Conservation (phyloP, 2,329 filamentous ascomycete species). For the Metarhizium anisopliae region DNA sequence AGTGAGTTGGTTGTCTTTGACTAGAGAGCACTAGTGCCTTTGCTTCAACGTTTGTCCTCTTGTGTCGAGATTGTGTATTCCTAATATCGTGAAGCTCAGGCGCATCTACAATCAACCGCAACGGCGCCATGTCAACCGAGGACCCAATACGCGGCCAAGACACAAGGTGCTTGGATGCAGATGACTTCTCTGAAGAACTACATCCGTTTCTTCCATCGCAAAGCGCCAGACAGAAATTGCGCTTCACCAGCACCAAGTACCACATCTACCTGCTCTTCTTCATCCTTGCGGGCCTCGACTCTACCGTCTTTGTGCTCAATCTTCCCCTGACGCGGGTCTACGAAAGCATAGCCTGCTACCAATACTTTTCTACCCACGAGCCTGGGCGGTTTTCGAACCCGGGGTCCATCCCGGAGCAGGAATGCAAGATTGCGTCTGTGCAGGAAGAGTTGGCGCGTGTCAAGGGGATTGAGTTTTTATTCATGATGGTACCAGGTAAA, state of each 20-base stretch:
- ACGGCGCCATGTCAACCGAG: neutral
- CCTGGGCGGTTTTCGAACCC: neutral
- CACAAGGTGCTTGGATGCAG: neutral
- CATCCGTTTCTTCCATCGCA: neutral
- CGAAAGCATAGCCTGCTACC: slow-evolving; percentile 4
- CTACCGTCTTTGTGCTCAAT: slow-evolving; percentile 1
- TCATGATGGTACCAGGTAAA: slow-evolving; percentile 1
- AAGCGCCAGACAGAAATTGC: neutral
- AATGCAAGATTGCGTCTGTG: neutral
- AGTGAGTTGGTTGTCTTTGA: no score
- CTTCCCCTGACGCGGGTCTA: slow-evolving; percentile 1
- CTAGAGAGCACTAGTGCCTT: no score
- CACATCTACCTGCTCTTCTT: neutral
- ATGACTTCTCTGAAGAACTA: neutral
- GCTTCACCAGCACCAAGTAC: neutral
- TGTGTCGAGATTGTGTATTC: no score
- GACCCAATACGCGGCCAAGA: neutral
- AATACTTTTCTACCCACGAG: neutral
- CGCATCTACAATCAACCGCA: neutral
- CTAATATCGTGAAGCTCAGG: neutral
- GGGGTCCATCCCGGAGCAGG: neutral
- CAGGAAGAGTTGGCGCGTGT: slow-evolving; percentile 3
- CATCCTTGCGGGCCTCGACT: slow-evolving; percentile 1
- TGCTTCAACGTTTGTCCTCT: no score
- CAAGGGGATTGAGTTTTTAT: neutral